Evolutionary conservation across 306 rosid genomes (phyloP).

Genomic region (Pueraria montana): DNA sequence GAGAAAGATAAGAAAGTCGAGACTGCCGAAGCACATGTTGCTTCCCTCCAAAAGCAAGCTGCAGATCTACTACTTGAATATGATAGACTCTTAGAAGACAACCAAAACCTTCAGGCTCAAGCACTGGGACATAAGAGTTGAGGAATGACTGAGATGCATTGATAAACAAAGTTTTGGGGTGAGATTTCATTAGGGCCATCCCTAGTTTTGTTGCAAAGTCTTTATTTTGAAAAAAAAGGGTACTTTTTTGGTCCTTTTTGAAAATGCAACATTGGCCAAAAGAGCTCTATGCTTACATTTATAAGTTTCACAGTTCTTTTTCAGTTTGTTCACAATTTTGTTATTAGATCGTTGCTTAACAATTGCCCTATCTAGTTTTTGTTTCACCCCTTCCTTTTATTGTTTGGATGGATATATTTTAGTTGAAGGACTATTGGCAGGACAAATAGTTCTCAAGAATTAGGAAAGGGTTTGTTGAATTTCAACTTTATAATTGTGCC

Average conservation of each 20-base stretch:
- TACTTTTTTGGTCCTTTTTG: conserved; percentile 33
- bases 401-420: neutral
- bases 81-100: conserved; percentile 83
- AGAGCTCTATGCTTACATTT: neutral
- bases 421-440: neutral
- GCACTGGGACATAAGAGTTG: conserved; percentile 53
- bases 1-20: conserved; percentile 75
- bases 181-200: conserved; percentile 28
- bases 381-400: neutral
- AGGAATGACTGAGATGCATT: conserved; percentile 42
- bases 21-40: conserved; percentile 76
- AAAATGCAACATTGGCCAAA: conserved; percentile 35
- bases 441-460: conserved; percentile 8
- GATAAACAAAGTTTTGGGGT: conserved; percentile 31
- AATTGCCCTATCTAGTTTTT: neutral
- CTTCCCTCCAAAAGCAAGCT: conserved; percentile 82
- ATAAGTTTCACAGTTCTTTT: conserved; percentile 33
- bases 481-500: conserved; percentile 16
- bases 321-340: conserved; percentile 23
- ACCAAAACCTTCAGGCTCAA: conserved; percentile 85
- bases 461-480: conserved; percentile 31
- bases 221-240: conserved; percentile 4
- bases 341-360: conserved; percentile 25
- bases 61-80: conserved; percentile 87
- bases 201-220: conserved; percentile 40